These are phyloP conservation scores for Rosa lucieae DNA, from an alignment of 306 rosid species.

Conservation along the genomic window DNA sequence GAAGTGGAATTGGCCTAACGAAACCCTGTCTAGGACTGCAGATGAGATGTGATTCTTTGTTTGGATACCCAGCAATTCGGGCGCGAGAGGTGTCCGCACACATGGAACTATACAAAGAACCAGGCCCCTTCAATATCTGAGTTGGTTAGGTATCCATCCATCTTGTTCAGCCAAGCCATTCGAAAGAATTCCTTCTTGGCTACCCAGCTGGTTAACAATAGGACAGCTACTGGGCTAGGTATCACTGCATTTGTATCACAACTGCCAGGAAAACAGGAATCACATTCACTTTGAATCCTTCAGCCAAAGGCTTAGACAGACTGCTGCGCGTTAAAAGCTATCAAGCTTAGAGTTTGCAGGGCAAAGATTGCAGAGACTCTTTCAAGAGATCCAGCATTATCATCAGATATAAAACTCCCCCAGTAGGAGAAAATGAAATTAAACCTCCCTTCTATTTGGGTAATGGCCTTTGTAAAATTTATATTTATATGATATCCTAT, in stretches of 20 bases:
- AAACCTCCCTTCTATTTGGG: neutral
- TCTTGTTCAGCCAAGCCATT: neutral
- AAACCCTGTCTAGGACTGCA: neutral
- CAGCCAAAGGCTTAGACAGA: neutral
- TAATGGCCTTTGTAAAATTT: neutral
- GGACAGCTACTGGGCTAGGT: neutral
- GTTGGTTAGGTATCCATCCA: too few species aligned
- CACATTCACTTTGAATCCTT: neutral
- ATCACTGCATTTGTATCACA: neutral
- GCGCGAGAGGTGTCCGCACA: neutral
- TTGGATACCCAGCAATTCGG: neutral
- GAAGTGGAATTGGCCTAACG: too few species aligned
- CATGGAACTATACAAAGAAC: neutral
- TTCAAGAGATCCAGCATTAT: neutral
- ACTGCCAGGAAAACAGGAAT: neutral
- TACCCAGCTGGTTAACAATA: neutral
- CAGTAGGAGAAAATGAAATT: neutral
- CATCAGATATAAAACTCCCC: too few species aligned
- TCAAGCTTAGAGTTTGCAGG: neutral
- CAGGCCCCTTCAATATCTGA: neutral
- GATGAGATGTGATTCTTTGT: neutral
- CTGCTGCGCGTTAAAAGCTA: neutral
- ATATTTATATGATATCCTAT: neutral
- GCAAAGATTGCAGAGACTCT: neutral
- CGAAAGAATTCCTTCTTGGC: neutral